These are phyloP conservation scores for Pinus taeda DNA, from an alignment of 75 land plant genomes.

Conservation along the genomic window DNA sequence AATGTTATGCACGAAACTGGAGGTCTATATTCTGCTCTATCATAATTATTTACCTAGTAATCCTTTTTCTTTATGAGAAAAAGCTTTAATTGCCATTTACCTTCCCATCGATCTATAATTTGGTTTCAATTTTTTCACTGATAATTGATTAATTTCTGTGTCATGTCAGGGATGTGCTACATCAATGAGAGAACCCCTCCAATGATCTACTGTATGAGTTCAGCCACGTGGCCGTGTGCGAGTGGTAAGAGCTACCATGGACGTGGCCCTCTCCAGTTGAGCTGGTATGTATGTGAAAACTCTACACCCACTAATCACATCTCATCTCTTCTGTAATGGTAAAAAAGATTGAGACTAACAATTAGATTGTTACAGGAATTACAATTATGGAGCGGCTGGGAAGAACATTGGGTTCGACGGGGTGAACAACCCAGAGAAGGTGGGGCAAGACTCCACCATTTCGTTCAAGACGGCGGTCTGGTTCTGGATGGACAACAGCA, in stretches of 20 bases:
- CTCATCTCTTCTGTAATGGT: no score
- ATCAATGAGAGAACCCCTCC: slow-evolving; percentile 27
- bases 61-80: no score
- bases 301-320: no score
- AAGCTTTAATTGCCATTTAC: no score
- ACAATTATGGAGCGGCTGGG: slow-evolving; percentile 56
- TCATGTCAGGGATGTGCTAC: slow-evolving; percentile 37
- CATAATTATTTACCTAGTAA: no score
- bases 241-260: slow-evolving; percentile 46
- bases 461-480: slow-evolving; percentile 64
- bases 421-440: slow-evolving; percentile 40
- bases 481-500: slow-evolving; percentile 56
- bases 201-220: slow-evolving; percentile 25
- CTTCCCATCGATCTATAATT: no score
- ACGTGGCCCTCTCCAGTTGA: slow-evolving; percentile 47
- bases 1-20: slow-evolving; percentile 14
- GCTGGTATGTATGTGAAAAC: not conserved
- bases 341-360: no score
- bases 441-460: slow-evolving; percentile 26
- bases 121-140: no score
- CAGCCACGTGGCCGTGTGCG: slow-evolving; percentile 30
- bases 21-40: no score
- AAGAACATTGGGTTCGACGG: slow-evolving; percentile 34
- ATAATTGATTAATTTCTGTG: no score
- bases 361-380: slow-evolving; percentile 30